These are phyloP conservation scores for Coemansia linderi DNA, from an alignment of 371 early-diverging fungal species.

Conservation along the genomic window DNA sequence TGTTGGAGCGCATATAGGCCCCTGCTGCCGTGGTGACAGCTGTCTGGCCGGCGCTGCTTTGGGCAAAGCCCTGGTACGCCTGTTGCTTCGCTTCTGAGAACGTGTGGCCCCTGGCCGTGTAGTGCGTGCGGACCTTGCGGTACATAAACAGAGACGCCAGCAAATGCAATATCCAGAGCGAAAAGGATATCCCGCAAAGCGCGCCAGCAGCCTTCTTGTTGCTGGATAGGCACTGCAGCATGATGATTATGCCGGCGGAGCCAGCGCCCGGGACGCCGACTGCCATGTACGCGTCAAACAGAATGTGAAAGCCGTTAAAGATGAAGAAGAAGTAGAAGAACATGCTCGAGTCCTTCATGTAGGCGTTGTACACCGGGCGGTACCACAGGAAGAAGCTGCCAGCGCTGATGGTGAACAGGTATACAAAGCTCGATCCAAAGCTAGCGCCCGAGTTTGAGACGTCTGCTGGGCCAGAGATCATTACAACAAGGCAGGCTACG, in stretches of 20 bases:
- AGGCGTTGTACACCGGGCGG: constrained; percentile 86
- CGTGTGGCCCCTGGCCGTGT: constrained; percentile 79
- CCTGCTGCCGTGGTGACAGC: constrained; percentile 35
- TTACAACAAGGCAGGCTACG: constrained; percentile 71
- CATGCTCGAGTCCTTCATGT: constrained; percentile 82
- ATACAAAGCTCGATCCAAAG: constrained; percentile 76
- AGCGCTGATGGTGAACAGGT: constrained; percentile 74
- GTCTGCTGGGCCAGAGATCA: constrained; percentile 67
- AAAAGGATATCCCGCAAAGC: constrained; percentile 68
- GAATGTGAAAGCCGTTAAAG: constrained; percentile 83
- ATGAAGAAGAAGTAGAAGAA: constrained; percentile 84
- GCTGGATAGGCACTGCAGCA: constrained; percentile 72
- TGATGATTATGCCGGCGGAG: constrained; percentile 78
- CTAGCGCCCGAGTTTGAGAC: constrained; percentile 71
- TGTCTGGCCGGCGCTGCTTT: constrained; percentile 49
- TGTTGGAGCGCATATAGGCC: constrained; percentile 48
- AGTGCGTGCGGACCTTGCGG: constrained; percentile 71
- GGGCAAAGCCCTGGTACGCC: constrained; percentile 59
- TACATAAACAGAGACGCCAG: constrained; percentile 59
- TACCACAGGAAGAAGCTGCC: constrained; percentile 88
- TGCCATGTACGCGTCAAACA: constrained; percentile 81
- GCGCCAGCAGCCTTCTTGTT: constrained; percentile 68
- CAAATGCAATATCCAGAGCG: constrained; percentile 69
- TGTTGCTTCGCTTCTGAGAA: constrained; percentile 81
- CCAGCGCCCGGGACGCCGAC: constrained; percentile 83